A percentile compares a stretch with the other conserved stretches of the same genome.
Evolutionary conservation across 495 filamentous ascomycete genomes (phyloP).

Genomic region (Trichoderma gamsii): DNA sequence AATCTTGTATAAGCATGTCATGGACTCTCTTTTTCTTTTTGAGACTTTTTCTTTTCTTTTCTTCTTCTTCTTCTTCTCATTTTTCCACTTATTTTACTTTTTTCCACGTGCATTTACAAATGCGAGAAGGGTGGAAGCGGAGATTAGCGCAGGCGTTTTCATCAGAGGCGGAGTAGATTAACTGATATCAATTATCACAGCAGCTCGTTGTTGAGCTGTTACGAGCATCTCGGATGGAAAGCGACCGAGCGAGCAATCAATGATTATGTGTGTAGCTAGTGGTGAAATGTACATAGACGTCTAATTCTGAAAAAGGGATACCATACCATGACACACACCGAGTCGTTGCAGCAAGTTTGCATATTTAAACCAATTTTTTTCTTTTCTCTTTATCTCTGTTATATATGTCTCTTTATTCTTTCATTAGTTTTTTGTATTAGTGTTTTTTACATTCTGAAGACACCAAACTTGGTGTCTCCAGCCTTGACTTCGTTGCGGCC

Average conservation of each 20-base stretch:
- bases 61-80: not conserved
- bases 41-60: not conserved
- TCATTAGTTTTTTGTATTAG: not conserved
- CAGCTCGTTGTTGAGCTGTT: not conserved
- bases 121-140: not conserved
- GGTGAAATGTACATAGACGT: constrained; percentile 2
- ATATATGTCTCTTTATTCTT: not conserved
- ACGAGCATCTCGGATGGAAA: constrained; percentile 1
- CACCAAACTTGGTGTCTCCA: constrained; percentile 74
- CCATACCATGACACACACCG: not conserved
- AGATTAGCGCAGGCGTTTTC: constrained; percentile 11
- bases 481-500: constrained; percentile 55
- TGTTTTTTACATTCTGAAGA: constrained; percentile 79
- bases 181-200: not conserved
- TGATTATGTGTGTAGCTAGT: not conserved
- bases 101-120: constrained; percentile 5
- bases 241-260: not conserved
- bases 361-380: not conserved
- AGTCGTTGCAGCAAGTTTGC: not conserved
- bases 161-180: constrained; percentile 3
- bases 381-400: not conserved
- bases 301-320: not conserved
- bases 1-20: constrained; percentile 14
- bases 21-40: constrained; percentile 2
- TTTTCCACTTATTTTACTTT: not conserved